Percentiles rank a stretch among this genome's conserved stretches.
These are phyloP conservation scores for Linum lewisii DNA, from an alignment of 345 rosid species.

Conservation along the genomic window DNA sequence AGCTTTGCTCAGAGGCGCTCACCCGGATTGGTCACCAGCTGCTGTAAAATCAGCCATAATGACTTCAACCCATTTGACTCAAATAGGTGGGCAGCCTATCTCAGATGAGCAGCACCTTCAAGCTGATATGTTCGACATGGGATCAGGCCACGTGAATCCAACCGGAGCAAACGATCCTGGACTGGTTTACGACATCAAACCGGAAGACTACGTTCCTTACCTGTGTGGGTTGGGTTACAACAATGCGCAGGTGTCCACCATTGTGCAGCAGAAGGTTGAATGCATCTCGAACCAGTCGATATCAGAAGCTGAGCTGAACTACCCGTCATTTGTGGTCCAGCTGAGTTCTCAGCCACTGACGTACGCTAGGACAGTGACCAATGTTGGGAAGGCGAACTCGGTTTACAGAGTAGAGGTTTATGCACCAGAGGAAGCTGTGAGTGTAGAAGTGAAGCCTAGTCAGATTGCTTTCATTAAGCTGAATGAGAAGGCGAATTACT, in stretches of 20 bases:
- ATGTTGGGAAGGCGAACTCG: constrained; percentile 9
- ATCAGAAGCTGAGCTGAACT: constrained; percentile 25
- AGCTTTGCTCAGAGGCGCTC: constrained; percentile 18
- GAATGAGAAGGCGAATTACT: constrained; percentile 9
- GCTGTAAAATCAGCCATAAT: constrained; percentile 22
- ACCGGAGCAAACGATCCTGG: constrained; percentile 48
- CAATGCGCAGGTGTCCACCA: constrained; percentile 13
- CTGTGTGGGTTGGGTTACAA: constrained; percentile 51
- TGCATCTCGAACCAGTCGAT: constrained; percentile 16
- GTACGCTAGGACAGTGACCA: constrained; percentile 19
- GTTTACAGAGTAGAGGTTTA: constrained; percentile 5
- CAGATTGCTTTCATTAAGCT: constrained; percentile 8
- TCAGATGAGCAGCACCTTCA: constrained; percentile 8
- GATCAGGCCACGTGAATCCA: constrained; percentile 56
- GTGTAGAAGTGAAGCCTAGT: constrained; percentile 13
- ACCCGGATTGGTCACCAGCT: constrained; percentile 26
- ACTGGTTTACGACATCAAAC: constrained; percentile 46
- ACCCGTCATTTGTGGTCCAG: constrained; percentile 27
- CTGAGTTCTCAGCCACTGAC: constrained; percentile 12
- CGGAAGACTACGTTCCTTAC: constrained; percentile 40
- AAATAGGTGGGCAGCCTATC: constrained; percentile 10
- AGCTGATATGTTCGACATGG: constrained; percentile 59
- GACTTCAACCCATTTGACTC: constrained; percentile 14
- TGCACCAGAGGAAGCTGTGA: constrained; percentile 11
- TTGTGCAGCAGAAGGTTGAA: constrained; percentile 12